Percentiles rank a stretch among this genome's conserved stretches.
These are phyloP conservation scores for Xylaria castorea DNA, from an alignment of 495 filamentous ascomycete species.

Conservation along the genomic window DNA sequence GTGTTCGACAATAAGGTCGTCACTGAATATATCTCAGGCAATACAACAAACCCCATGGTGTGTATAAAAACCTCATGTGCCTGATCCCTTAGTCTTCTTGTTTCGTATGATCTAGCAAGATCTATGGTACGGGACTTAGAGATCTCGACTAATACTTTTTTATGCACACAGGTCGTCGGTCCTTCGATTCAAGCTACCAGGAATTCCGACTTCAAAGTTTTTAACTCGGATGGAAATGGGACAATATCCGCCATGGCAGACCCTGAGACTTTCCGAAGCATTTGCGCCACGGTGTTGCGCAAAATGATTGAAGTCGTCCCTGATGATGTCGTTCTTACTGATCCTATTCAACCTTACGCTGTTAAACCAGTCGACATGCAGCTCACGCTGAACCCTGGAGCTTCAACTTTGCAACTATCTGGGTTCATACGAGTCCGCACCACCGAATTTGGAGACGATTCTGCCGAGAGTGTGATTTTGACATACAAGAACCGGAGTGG, in stretches of 20 bases:
- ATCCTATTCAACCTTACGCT: constrained; percentile 61
- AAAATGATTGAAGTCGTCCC: constrained; percentile 70
- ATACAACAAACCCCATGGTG: constrained; percentile 59
- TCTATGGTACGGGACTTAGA: no score
- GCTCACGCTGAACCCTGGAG: constrained; percentile 48
- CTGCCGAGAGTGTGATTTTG: constrained; percentile 60
- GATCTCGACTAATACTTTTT: no score
- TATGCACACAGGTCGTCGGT: no score
- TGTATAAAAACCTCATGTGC: no score
- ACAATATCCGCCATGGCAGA: constrained; percentile 59
- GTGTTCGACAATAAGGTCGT: constrained; percentile 63
- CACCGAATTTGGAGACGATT: constrained; percentile 42
- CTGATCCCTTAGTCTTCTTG: no score
- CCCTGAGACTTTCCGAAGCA: constrained; percentile 48
- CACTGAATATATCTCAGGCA: constrained; percentile 62
- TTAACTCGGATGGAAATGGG: constrained; percentile 61
- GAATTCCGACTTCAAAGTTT: constrained; percentile 64
- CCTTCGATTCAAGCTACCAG: constrained; percentile 47
- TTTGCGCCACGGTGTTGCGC: constrained; percentile 60
- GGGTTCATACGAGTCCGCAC: constrained; percentile 54
- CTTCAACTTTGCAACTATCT: constrained; percentile 45
- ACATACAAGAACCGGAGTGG: constrained; percentile 94
- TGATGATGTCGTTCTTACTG: constrained; percentile 54
- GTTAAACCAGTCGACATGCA: constrained; percentile 64
- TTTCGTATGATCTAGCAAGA: no score